Conservation (phyloP, 768 basidiomycete genomes). For the Rhodotorula taiwanensis region DNA sequence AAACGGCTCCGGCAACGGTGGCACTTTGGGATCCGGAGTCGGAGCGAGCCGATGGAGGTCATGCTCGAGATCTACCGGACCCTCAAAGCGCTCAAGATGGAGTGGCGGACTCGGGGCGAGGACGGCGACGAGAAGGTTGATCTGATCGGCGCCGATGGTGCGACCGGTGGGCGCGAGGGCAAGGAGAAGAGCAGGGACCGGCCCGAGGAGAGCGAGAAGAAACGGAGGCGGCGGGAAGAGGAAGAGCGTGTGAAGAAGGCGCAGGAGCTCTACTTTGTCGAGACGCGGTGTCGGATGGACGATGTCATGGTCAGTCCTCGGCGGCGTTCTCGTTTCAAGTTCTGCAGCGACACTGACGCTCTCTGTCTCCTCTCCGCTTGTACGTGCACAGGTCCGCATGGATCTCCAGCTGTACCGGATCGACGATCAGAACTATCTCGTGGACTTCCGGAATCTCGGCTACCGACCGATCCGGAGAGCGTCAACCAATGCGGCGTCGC, state of each 20-base stretch:
- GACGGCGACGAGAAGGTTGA: slow-evolving; percentile 54
- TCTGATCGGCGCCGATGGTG: slow-evolving; percentile 53
- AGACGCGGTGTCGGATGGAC: slow-evolving; percentile 80
- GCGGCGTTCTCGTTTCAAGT: neutral
- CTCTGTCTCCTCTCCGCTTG: slow-evolving; percentile 7
- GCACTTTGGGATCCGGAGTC: slow-evolving; percentile 96
- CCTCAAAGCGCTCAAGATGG: slow-evolving; percentile 81
- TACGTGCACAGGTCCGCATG: slow-evolving; percentile 81
- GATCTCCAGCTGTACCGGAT: slow-evolving; percentile 96
- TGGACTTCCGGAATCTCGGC: slow-evolving; percentile 97
- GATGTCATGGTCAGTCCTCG: slow-evolving; percentile 69
- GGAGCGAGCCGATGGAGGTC: slow-evolving; percentile 83
- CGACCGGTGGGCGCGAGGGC: slow-evolving; percentile 45
- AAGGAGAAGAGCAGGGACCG: slow-evolving; percentile 54
- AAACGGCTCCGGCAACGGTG: slow-evolving; percentile 75
- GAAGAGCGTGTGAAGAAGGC: slow-evolving; percentile 47
- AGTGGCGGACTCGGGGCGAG: slow-evolving; percentile 89
- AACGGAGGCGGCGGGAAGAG: slow-evolving; percentile 41
- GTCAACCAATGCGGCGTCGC: slow-evolving; percentile 16
- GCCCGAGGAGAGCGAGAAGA: slow-evolving; percentile 43
- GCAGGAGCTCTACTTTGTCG: slow-evolving; percentile 74
- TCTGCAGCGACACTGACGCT: neutral
- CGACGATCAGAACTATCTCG: slow-evolving; percentile 85
- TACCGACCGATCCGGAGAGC: slow-evolving; percentile 54
- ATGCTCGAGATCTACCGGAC: slow-evolving; percentile 98